phyloP scores from a whole-genome alignment of 495 filamentous ascomycete species.

The Aspergillus avenaceus region DNA sequence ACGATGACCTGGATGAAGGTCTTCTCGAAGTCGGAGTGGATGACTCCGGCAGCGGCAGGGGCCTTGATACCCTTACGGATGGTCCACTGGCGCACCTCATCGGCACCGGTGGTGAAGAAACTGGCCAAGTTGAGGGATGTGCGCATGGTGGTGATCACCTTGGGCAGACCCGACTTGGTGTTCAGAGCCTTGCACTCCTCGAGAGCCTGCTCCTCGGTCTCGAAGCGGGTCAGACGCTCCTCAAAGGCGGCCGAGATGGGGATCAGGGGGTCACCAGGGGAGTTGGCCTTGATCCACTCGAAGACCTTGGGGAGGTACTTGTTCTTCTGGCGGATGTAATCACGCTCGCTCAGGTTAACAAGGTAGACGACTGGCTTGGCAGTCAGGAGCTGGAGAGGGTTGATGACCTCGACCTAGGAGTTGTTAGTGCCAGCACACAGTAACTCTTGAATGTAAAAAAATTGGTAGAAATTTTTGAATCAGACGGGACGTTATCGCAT shows the following conservation, averaged over 20 bases:
- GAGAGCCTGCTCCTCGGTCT: conserved; percentile 68
- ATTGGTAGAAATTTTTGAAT: conserved; percentile 29
- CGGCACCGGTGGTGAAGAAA: conserved; percentile 96
- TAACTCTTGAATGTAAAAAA: conserved; percentile 9
- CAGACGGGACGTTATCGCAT: conserved; percentile 76
- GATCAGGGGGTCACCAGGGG: conserved; percentile 81
- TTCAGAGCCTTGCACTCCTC: conserved; percentile 88
- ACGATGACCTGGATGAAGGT: conserved; percentile 97
- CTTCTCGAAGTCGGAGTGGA: conserved; percentile 99
- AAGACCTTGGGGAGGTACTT: conserved; percentile 93
- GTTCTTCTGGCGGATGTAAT: conserved; percentile 99
- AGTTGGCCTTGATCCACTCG: conserved; percentile 89
- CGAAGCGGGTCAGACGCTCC: conserved; percentile 79
- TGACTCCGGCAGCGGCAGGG: conserved; percentile 94
- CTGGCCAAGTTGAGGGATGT: conserved; percentile 80
- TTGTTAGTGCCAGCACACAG: conserved; percentile 26
- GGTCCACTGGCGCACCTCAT: conserved; percentile 98
- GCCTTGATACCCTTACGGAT: conserved; percentile 96
- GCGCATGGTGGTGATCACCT: conserved; percentile 93
- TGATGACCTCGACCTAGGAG: conserved; percentile 90
- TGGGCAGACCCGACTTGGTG: conserved; percentile 85
- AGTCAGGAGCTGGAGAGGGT: conserved; percentile 89
- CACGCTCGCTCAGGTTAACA: conserved; percentile 94
- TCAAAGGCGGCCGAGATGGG: conserved; percentile 91
- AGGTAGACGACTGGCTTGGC: conserved; percentile 98